phyloP scores from a whole-genome alignment of 306 rosid genomes.

The Acacia acuminata region DNA sequence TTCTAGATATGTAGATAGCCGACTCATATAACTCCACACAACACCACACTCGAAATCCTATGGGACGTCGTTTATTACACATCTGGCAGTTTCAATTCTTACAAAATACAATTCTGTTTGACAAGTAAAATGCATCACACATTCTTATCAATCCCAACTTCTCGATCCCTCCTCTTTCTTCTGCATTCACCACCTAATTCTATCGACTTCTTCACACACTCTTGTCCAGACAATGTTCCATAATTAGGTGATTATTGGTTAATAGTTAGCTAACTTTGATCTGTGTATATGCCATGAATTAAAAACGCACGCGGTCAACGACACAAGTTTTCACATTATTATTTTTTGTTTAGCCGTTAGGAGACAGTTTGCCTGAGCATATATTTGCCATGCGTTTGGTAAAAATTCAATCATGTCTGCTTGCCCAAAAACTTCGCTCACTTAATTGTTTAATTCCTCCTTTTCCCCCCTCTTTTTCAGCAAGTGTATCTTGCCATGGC shows the following conservation, averaged over 20 bases:
- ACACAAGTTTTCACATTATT: neutral
- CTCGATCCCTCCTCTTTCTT: neutral
- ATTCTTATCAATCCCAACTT: no score
- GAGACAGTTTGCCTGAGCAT: neutral
- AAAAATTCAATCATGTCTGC: neutral
- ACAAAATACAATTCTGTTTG: neutral
- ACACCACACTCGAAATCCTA: no score
- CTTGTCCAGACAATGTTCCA: neutral
- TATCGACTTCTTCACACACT: neutral
- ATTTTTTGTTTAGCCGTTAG: neutral
- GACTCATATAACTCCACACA: neutral
- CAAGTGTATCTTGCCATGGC: no score
- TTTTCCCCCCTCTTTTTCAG: no score
- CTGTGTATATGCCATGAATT: neutral
- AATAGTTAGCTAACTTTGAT: neutral
- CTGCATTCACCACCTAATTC: neutral
- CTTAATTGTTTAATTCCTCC: neutral
- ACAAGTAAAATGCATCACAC: neutral
- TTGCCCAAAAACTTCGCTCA: neutral
- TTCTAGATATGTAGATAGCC: slow-evolving; percentile 1
- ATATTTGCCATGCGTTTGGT: neutral
- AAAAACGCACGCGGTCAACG: neutral
- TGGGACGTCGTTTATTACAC: no score
- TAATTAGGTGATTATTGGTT: neutral
- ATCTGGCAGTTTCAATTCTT: neutral